Conservation (phyloP, 2,329 filamentous ascomycete genomes). For the Penicillium concentricum region DNA sequence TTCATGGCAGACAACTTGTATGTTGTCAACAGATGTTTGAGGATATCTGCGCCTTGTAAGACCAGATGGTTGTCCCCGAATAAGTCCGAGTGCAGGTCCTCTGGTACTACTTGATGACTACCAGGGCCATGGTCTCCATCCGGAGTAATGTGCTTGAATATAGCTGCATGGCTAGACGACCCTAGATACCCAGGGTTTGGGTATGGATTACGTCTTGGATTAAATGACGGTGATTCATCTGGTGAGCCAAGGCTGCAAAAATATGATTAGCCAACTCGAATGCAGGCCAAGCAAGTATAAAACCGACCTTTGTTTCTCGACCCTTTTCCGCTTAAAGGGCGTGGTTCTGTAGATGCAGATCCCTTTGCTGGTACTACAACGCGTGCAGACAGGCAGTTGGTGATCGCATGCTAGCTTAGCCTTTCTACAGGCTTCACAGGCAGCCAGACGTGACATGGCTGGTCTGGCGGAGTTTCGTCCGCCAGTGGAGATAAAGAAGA, state of each 20-base stretch:
- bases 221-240: slow-evolving; percentile 21
- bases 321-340: slow-evolving; percentile 26
- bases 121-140: slow-evolving; percentile 14
- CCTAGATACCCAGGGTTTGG: slow-evolving; percentile 32
- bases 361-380: slow-evolving; percentile 16
- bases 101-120: slow-evolving; percentile 1
- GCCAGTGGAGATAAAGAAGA: slow-evolving; percentile 4
- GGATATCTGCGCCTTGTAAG: slow-evolving; percentile 26
- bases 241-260: slow-evolving; percentile 14
- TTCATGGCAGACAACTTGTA: slow-evolving; percentile 25
- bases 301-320: slow-evolving; percentile 21
- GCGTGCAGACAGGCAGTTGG: slow-evolving; percentile 21
- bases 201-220: slow-evolving; percentile 25
- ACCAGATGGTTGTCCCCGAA: slow-evolving; percentile 25
- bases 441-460: slow-evolving; percentile 23
- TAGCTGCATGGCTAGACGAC: slow-evolving; percentile 30
- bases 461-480: slow-evolving; percentile 10
- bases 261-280: not conserved
- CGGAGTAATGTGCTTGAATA: slow-evolving; percentile 30
- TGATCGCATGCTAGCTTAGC: slow-evolving; percentile 27
- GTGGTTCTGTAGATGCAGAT: slow-evolving; percentile 29
- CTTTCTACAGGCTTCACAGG: slow-evolving; percentile 27
- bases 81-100: slow-evolving; percentile 12
- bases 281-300: not conserved
- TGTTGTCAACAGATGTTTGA: slow-evolving; percentile 21